phyloP scores from a whole-genome alignment of 1,139 yeast species.

The Sporopachydermia cereana region DNA sequence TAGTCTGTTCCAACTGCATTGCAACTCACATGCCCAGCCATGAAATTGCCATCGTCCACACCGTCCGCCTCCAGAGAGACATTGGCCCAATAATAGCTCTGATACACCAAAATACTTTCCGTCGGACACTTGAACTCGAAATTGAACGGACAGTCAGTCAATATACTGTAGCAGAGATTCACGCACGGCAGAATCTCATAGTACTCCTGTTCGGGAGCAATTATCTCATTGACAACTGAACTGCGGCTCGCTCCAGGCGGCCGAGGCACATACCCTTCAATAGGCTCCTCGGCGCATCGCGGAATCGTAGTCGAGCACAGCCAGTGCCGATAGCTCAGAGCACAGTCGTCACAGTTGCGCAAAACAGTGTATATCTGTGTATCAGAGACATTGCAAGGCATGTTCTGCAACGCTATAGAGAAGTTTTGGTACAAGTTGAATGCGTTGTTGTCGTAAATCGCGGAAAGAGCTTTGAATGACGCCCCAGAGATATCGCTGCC shows the following conservation, averaged over 20 bases:
- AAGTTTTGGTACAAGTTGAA: conserved; percentile 47
- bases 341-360: conserved; percentile 62
- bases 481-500: neutral
- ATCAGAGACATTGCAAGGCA: conserved; percentile 63
- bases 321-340: conserved; percentile 70
- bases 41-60: conserved; percentile 13
- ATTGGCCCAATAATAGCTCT: conserved; percentile 38
- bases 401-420: conserved; percentile 61
- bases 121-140: conserved; percentile 68
- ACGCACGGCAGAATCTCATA: conserved; percentile 82
- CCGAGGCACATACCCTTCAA: conserved; percentile 38
- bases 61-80: conserved; percentile 13
- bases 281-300: conserved; percentile 47
- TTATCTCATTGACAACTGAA: conserved; percentile 34
- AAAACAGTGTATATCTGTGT: conserved; percentile 68
- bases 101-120: conserved; percentile 25
- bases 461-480: conserved; percentile 20
- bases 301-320: conserved; percentile 87
- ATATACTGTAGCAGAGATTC: conserved; percentile 66
- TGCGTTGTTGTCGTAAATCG: conserved; percentile 57
- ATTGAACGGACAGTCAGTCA: conserved; percentile 71
- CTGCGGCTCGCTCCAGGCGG: conserved; percentile 47
- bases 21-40: conserved; percentile 5
- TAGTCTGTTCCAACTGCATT: conserved; percentile 4
- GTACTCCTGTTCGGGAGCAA: conserved; percentile 52